Base-by-base conservation (phyloP, 176 grass and related monocot genomes). In the Carex pumila region DNA sequence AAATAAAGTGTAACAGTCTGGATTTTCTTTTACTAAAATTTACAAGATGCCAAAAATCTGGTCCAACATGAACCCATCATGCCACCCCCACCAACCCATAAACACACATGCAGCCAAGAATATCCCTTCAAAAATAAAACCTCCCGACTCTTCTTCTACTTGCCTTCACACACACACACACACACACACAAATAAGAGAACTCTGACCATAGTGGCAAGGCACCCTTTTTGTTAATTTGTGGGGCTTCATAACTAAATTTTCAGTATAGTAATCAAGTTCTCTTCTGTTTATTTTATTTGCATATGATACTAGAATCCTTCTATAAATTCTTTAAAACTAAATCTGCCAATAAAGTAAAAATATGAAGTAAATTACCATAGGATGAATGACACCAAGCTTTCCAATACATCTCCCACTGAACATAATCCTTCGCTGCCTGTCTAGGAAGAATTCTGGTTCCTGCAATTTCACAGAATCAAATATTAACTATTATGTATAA, bases 361-460 rank as follows among this genome's bases (percentile, higher is more conserved):
- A 62, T 73, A 47, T 39, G 7, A 11, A 52, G 14, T 34, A 61
- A 80, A 80, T 45, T 91, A 99, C 96, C 96, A 86, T 84, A 37
- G 96, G 88, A 85, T 95, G 89, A 75, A 95, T 91, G 83, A 99
- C 84, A 83, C 97, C 97, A 39, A 95, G 86, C 76, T 94, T 88
- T 79, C 97, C 93, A 67, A 99, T 89, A 64, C 94, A 84, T 85
- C 81, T 99, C 32, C 85, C 97, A 57, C 80, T 78, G 50, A 91
- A 84, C 34, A 39, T 91, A 61, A 96, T 91, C 69, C 88, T 94
- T 55, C 97, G 94, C 80, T 99, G 97, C 75, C 93, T 95, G 78
- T 94, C 94, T 10, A 84, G 84, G 65, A 99, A 99, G 86, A 92
- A 99, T 60, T 96, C 97, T 8, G 93, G 93, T 87, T 96, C 91